Percentiles rank a stretch among this genome's conserved stretches.
phyloP scores from a whole-genome alignment of 116 monocot genomes.

The Papilionanthe hybrid region DNA sequence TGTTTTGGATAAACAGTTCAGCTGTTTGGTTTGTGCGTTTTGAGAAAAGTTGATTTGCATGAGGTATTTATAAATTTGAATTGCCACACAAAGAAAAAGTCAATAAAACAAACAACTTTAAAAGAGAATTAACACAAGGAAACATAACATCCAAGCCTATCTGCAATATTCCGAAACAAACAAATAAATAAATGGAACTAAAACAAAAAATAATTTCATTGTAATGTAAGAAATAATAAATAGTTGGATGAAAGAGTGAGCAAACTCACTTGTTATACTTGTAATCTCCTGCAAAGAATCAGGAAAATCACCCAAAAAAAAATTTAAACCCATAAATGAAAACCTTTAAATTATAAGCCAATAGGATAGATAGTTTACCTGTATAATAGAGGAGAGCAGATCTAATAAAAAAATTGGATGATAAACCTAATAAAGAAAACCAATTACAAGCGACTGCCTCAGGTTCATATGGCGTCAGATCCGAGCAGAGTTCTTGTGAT shows the following conservation, averaged over 20 bases:
- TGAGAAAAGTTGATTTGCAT: too few species aligned
- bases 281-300: slow-evolving; percentile 79
- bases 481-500: slow-evolving; percentile 9
- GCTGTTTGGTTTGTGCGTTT: too few species aligned
- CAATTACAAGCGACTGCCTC: background rate
- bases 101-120: too few species aligned
- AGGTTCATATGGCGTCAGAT: background rate
- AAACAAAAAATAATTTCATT: slow-evolving; percentile 1
- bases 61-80: too few species aligned
- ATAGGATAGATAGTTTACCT: slow-evolving; percentile 31
- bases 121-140: too few species aligned
- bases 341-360: background rate
- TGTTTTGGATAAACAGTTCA: too few species aligned
- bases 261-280: slow-evolving; percentile 79
- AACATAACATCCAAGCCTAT: background rate
- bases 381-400: slow-evolving; percentile 89
- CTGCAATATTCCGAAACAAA: background rate
- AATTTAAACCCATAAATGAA: background rate
- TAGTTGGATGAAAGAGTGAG: background rate
- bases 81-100: too few species aligned
- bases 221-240: background rate
- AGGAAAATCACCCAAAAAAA: slow-evolving; percentile 5
- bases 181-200: background rate
- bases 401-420: background rate
- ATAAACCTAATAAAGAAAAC: too few species aligned